Conservation (phyloP, 768 basidiomycete genomes). For the Clitopilus passeckerianus region DNA sequence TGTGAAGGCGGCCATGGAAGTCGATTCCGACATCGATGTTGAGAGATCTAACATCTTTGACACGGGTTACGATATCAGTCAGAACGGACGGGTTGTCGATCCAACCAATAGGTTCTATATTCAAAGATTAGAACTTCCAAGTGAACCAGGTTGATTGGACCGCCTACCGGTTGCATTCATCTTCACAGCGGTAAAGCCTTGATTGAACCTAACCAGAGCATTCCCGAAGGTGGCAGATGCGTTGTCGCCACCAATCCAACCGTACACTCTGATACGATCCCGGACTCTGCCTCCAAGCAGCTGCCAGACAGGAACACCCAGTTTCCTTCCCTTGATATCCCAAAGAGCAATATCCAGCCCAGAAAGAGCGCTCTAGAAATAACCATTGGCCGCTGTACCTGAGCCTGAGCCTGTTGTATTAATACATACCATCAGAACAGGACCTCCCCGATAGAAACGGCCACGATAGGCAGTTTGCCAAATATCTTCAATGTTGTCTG, state of each 20-base stretch:
- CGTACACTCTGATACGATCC: conserved; percentile 52
- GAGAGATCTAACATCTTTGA: conserved; percentile 44
- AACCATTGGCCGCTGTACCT: not conserved
- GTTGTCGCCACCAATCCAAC: conserved; percentile 55
- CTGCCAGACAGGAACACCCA: conserved; percentile 61
- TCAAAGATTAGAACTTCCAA: not conserved
- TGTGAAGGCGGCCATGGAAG: conserved; percentile 68
- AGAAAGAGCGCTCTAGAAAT: conserved; percentile 42
- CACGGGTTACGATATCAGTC: conserved; percentile 44
- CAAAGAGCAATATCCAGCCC: conserved; percentile 68
- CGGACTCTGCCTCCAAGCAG: conserved; percentile 68
- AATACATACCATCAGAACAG: conserved; percentile 55
- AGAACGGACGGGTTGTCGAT: conserved; percentile 56
- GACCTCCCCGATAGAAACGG: conserved; percentile 72
- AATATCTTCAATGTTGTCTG: conserved; percentile 67
- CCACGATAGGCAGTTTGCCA: conserved; percentile 63
- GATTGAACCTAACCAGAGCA: conserved; percentile 47
- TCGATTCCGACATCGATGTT: conserved; percentile 65
- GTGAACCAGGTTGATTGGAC: not conserved
- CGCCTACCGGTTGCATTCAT: conserved; percentile 60
- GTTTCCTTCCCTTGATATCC: conserved; percentile 79
- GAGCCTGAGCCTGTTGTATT: too few species aligned
- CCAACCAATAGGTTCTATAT: conserved; percentile 39
- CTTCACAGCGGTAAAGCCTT: conserved; percentile 69
- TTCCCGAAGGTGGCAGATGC: conserved; percentile 48